These are phyloP conservation scores for Trichosanthes truncata DNA, from an alignment of 306 rosid genomes.

Conservation along the genomic window DNA sequence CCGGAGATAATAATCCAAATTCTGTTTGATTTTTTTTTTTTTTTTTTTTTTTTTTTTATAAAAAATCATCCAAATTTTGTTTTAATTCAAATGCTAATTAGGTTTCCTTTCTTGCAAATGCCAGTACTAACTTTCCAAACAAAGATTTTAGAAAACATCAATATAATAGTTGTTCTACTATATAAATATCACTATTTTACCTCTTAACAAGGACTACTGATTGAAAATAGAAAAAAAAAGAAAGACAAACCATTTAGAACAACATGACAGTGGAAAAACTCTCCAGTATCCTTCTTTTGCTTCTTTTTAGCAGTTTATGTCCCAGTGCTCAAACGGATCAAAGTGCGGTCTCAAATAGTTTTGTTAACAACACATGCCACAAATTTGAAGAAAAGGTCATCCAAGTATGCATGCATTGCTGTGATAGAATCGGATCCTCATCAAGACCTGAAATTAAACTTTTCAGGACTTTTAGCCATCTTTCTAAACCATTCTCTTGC, in stretches of 20 bases:
- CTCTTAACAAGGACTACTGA: no score
- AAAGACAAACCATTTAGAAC: neutral
- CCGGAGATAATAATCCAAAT: no score
- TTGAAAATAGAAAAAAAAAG: neutral
- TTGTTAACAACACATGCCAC: neutral
- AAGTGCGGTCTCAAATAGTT: neutral
- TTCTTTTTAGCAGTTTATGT: neutral
- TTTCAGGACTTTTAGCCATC: neutral
- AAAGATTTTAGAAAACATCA: neutral
- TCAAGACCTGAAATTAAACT: neutral
- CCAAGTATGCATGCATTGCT: neutral
- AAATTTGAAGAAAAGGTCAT: neutral
- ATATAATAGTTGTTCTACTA: neutral
- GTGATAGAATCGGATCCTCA: neutral
- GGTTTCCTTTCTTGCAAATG: no score
- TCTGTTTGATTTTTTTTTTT: no score
- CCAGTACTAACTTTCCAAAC: no score
- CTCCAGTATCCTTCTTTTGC: neutral
- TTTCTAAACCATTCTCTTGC: neutral
- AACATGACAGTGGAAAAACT: neutral
- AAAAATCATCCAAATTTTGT: no score
- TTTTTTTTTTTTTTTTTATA: no score
- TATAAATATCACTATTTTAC: neutral
- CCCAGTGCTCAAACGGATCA: neutral
- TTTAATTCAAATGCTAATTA: no score